These are phyloP conservation scores for Xylaria sp. DNA, from an alignment of 2,329 filamentous ascomycete genomes.

Conservation along the genomic window DNA sequence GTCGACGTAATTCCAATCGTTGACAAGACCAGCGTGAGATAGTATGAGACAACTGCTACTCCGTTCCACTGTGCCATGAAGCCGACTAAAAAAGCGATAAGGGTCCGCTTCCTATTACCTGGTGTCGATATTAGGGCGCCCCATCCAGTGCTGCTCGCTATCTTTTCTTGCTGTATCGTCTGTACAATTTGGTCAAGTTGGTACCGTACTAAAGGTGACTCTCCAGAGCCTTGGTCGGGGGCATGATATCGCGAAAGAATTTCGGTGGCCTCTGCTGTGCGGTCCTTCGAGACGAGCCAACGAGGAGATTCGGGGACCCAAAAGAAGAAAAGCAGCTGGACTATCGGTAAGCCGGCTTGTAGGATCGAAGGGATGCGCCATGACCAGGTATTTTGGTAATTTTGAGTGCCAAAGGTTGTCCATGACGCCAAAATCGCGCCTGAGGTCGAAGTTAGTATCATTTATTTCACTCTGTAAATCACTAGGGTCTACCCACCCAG, in stretches of 20 bases:
- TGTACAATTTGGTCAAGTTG: slow-evolving; percentile 22
- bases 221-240: slow-evolving; percentile 58
- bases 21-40: slow-evolving; percentile 50
- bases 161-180: slow-evolving; percentile 14
- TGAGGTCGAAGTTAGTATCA: slow-evolving; percentile 8
- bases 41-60: slow-evolving; percentile 51
- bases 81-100: slow-evolving; percentile 37
- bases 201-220: slow-evolving; percentile 39
- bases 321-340: slow-evolving; percentile 34
- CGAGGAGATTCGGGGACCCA: slow-evolving; percentile 50
- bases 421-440: slow-evolving; percentile 51
- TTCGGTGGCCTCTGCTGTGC: slow-evolving; percentile 45
- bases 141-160: slow-evolving; percentile 46
- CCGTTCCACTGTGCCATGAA: slow-evolving; percentile 46
- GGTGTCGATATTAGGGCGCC: slow-evolving; percentile 34
- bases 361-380: slow-evolving; percentile 51
- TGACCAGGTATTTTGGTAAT: slow-evolving; percentile 39
- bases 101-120: slow-evolving; percentile 39
- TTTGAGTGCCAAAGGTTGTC: slow-evolving; percentile 51
- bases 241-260: slow-evolving; percentile 50
- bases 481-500: slow-evolving; percentile 43
- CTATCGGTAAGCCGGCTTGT: slow-evolving; percentile 40
- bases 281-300: slow-evolving; percentile 48
- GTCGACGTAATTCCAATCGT: slow-evolving; percentile 51
- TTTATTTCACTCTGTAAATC: not conserved